Percentiles rank a stretch among this genome's conserved stretches.
phyloP scores from a whole-genome alignment of 106 monocot species.

The Amphibolis antarctica region DNA sequence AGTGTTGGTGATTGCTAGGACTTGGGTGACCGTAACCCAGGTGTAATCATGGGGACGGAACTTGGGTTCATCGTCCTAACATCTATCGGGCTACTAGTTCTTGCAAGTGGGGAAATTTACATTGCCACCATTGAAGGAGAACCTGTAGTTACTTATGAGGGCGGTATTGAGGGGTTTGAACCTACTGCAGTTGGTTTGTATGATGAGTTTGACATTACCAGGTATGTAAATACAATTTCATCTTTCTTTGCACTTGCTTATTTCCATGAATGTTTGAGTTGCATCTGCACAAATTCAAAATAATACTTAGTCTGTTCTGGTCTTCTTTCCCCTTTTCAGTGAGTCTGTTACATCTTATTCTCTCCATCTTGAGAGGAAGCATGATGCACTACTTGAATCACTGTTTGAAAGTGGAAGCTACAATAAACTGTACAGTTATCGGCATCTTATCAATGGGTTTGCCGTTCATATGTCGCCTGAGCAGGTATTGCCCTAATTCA shows the following conservation, averaged over 20 bases:
- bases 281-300: neutral
- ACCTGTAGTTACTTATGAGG: conserved; percentile 75
- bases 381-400: conserved; percentile 71
- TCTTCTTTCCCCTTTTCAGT: conserved; percentile 20
- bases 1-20: neutral
- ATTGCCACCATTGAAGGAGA: conserved; percentile 72
- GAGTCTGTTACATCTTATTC: conserved; percentile 75
- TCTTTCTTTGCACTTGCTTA: neutral
- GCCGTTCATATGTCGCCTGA: conserved; percentile 65
- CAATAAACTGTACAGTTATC: conserved; percentile 78
- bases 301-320: neutral
- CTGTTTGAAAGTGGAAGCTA: conserved; percentile 78
- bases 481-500: conserved; percentile 36
- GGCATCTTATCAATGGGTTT: conserved; percentile 92
- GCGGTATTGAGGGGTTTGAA: conserved; percentile 69
- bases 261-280: neutral
- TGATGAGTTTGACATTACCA: conserved; percentile 71
- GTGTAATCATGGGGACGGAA: neutral
- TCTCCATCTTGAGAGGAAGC: conserved; percentile 70
- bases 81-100: neutral
- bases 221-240: conserved; percentile 19
- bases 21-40: too few relatives aligned
- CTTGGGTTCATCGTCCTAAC: neutral
- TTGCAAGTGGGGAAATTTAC: conserved; percentile 8
- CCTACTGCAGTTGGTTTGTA: conserved; percentile 56